A percentile compares a stretch with the other conserved stretches of the same genome.
phyloP scores from a whole-genome alignment of 1,284 basidiomycete species.

The Austroboletus novae-zelandiae region DNA sequence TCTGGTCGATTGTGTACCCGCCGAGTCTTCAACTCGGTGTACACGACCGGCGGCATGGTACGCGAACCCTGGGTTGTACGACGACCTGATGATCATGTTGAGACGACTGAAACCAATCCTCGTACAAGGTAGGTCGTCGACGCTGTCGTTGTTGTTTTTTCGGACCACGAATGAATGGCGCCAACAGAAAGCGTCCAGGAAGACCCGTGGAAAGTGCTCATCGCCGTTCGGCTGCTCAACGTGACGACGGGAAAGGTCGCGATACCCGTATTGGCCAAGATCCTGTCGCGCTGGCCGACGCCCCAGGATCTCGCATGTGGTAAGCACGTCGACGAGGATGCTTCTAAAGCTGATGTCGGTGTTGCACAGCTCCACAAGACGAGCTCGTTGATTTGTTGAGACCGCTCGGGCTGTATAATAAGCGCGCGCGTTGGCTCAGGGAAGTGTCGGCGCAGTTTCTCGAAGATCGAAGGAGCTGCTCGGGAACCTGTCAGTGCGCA shows the following conservation, averaged over 20 bases:
- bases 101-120: constrained; percentile 30
- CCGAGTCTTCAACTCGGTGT: no score
- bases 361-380: constrained; percentile 20
- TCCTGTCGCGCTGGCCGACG: constrained; percentile 52
- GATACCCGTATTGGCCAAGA: constrained; percentile 45
- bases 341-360: no score
- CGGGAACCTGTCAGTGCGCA: constrained; percentile 12
- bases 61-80: constrained; percentile 7
- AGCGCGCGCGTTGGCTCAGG: constrained; percentile 51
- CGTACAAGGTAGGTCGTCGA: constrained; percentile 25
- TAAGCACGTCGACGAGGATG: constrained; percentile 15
- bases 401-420: constrained; percentile 52
- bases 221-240: constrained; percentile 32
- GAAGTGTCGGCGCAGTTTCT: constrained; percentile 46
- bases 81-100: constrained; percentile 28
- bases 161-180: neutral
- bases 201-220: constrained; percentile 33
- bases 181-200: constrained; percentile 23
- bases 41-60: neutral
- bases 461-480: constrained; percentile 28
- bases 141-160: neutral
- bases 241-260: constrained; percentile 31
- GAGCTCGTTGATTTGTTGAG: constrained; percentile 44
- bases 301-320: constrained; percentile 51
- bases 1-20: no score